phyloP scores from a whole-genome alignment of 768 basidiomycete species.

The Cyathus striatus region DNA sequence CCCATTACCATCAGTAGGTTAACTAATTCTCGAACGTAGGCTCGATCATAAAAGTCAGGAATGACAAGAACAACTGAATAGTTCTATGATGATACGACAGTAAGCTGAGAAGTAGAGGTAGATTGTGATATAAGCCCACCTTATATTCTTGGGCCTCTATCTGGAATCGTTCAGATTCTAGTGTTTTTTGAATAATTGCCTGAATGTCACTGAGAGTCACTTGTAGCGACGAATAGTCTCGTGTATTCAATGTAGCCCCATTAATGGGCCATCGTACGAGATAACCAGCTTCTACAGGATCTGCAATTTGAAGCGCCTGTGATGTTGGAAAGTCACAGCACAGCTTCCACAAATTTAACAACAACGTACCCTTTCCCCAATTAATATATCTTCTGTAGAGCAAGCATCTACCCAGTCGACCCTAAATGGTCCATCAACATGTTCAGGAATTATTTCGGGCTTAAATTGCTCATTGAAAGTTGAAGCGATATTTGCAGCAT shows the following conservation, averaged over 20 bases:
- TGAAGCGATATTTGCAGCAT: slow-evolving; percentile 64
- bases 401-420: slow-evolving; percentile 76
- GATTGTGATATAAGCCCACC: slow-evolving; percentile 40
- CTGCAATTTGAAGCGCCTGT: slow-evolving; percentile 66
- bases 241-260: slow-evolving; percentile 76
- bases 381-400: slow-evolving; percentile 45
- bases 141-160: too few species aligned
- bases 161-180: slow-evolving; percentile 61
- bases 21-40: slow-evolving; percentile 75
- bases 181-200: slow-evolving; percentile 52
- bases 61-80: slow-evolving; percentile 86
- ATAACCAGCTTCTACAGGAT: slow-evolving; percentile 67
- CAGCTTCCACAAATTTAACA: not conserved
- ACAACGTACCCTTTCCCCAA: slow-evolving; percentile 63
- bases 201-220: slow-evolving; percentile 76
- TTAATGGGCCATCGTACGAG: slow-evolving; percentile 78
- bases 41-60: slow-evolving; percentile 86
- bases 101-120: not conserved
- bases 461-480: slow-evolving; percentile 81
- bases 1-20: slow-evolving; percentile 77
- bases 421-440: slow-evolving; percentile 69
- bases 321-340: too few species aligned
- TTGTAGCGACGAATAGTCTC: slow-evolving; percentile 70
- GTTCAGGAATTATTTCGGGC: slow-evolving; percentile 80
- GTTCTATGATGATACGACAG: slow-evolving; percentile 42